Conservation (phyloP, 345 rosid genomes). For the Bruguiera gymnorhiza region DNA sequence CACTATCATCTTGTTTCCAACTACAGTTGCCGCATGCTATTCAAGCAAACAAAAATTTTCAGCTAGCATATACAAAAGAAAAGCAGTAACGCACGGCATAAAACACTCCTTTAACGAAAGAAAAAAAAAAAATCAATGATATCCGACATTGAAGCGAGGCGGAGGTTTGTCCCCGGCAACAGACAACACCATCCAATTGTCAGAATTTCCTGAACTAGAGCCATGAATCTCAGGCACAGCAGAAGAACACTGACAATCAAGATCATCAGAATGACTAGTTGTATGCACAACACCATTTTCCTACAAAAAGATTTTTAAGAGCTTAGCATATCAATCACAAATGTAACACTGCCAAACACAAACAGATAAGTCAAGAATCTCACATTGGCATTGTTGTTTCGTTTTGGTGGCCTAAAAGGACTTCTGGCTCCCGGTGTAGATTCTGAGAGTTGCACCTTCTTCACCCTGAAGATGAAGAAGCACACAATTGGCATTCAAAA, state of each 20-base stretch:
- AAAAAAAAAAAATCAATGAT: not conserved
- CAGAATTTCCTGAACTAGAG: slow-evolving; percentile 48
- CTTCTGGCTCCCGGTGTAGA: slow-evolving; percentile 63
- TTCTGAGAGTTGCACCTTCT: slow-evolving; percentile 96
- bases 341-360: not conserved
- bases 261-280: slow-evolving; percentile 47
- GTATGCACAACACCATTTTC: slow-evolving; percentile 44
- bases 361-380: slow-evolving; percentile 20
- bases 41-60: slow-evolving; percentile 17
- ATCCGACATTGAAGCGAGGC: slow-evolving; percentile 74
- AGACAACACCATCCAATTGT: slow-evolving; percentile 81
- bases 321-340: slow-evolving; percentile 7
- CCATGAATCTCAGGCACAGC: slow-evolving; percentile 40
- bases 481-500: not conserved
- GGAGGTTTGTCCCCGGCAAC: slow-evolving; percentile 73
- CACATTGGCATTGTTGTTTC: slow-evolving; percentile 47
- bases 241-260: slow-evolving; percentile 44
- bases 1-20: slow-evolving; percentile 93
- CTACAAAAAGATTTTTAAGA: slow-evolving; percentile 30
- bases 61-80: slow-evolving; percentile 5
- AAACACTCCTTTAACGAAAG: not conserved
- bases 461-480: slow-evolving; percentile 54
- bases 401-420: slow-evolving; percentile 69
- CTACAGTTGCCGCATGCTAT: slow-evolving; percentile 81
- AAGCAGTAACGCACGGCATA: not conserved